phyloP scores from a whole-genome alignment of 2,329 filamentous ascomycete genomes.

The Colletotrichum karsti region DNA sequence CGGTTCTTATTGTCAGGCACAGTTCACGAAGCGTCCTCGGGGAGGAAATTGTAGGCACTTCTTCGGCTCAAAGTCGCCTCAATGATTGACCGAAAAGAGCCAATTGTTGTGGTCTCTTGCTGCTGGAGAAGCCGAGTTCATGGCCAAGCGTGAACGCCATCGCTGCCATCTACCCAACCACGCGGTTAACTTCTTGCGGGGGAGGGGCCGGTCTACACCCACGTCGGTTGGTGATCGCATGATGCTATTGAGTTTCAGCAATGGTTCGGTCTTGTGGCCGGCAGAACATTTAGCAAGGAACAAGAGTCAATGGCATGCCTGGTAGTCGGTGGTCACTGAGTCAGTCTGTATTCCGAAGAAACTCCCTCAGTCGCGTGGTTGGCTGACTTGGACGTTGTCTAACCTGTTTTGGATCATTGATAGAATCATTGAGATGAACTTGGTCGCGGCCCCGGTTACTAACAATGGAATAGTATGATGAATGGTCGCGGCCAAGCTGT shows the following conservation, averaged over 20 bases:
- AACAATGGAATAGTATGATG: background rate
- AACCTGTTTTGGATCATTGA: background rate
- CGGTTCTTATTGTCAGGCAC: slow-evolving; percentile 14
- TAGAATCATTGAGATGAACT: background rate
- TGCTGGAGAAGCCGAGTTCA: background rate
- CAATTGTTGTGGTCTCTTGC: background rate
- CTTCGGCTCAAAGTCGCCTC: slow-evolving; percentile 15
- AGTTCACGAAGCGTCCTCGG: background rate
- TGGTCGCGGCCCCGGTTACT: background rate
- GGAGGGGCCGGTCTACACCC: background rate
- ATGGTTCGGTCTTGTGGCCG: background rate
- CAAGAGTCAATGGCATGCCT: background rate
- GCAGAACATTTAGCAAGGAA: background rate
- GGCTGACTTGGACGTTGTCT: background rate
- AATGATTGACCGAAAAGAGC: slow-evolving; percentile 2
- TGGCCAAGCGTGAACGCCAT: background rate
- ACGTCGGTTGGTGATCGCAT: background rate
- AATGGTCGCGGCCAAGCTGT: background rate
- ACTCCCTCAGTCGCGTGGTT: slow-evolving; percentile 1
- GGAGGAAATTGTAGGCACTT: slow-evolving; percentile 12
- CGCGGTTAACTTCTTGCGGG: slow-evolving; percentile 3
- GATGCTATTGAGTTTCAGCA: slow-evolving; percentile 9
- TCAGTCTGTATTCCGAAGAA: slow-evolving; percentile 11
- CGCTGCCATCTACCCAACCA: background rate
- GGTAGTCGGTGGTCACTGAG: background rate